phyloP scores from a whole-genome alignment of 306 rosid genomes.

The Cicer yamashitae region DNA sequence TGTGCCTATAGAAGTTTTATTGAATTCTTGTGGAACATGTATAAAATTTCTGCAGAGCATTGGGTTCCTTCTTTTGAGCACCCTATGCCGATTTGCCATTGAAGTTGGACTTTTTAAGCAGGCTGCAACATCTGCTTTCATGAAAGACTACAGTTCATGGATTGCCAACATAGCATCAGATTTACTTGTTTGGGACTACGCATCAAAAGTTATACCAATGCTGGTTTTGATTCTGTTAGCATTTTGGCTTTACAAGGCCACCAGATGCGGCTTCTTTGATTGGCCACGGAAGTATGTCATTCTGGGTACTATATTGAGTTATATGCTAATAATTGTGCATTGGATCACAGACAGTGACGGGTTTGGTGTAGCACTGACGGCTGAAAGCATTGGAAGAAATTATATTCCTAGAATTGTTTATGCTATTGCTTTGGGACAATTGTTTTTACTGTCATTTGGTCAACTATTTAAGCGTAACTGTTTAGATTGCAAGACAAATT shows the following conservation, averaged over 20 bases:
- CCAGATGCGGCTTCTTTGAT: slow-evolving; percentile 46
- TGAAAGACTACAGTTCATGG: slow-evolving; percentile 73
- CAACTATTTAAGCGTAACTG: slow-evolving; percentile 48
- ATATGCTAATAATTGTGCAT: slow-evolving; percentile 65
- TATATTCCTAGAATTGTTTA: slow-evolving; percentile 71
- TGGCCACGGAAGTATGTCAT: slow-evolving; percentile 65
- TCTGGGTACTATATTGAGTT: slow-evolving; percentile 65
- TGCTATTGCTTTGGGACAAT: slow-evolving; percentile 74
- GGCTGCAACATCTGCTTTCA: slow-evolving; percentile 76
- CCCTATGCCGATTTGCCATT: slow-evolving; percentile 76
- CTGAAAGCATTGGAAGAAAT: slow-evolving; percentile 62
- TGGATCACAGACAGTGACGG: slow-evolving; percentile 67
- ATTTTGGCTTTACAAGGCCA: slow-evolving; percentile 64
- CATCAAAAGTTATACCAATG: slow-evolving; percentile 66
- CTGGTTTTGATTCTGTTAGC: slow-evolving; percentile 67
- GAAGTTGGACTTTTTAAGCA: slow-evolving; percentile 91
- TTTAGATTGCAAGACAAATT: slow-evolving; percentile 51
- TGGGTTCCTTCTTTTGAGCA: slow-evolving; percentile 81
- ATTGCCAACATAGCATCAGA: slow-evolving; percentile 57
- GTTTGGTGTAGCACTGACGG: slow-evolving; percentile 49
- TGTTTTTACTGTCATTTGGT: slow-evolving; percentile 60
- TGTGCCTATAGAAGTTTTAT: slow-evolving; percentile 27
- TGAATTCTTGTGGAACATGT: slow-evolving; percentile 33
- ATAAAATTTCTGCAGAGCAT: slow-evolving; percentile 66
- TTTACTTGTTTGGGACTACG: slow-evolving; percentile 66